Conservation (phyloP, 2,329 filamentous ascomycete species). For the Fusarium papillatum region DNA sequence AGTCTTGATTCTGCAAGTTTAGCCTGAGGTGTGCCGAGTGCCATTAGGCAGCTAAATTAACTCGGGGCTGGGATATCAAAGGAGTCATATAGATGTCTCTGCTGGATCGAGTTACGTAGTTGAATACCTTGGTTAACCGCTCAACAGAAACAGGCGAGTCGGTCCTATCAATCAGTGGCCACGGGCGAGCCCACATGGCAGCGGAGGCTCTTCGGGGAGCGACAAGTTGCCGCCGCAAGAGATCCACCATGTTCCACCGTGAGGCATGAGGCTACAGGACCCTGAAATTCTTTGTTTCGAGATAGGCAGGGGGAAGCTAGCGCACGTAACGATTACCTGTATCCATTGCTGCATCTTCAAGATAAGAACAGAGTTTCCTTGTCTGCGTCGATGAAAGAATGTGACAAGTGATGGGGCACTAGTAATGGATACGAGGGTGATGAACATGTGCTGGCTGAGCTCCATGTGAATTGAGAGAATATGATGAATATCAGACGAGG, state of each 20-base stretch:
- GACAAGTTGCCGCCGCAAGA: constrained; percentile 24
- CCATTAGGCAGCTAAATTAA: constrained; percentile 25
- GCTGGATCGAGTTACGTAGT: constrained; percentile 7
- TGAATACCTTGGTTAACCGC: constrained; percentile 14
- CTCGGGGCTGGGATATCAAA: constrained; percentile 17
- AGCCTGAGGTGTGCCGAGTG: constrained; percentile 9
- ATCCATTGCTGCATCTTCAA: constrained; percentile 33
- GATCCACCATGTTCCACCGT: constrained; percentile 34
- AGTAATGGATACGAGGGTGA: not conserved
- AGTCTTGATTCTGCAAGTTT: constrained; percentile 15
- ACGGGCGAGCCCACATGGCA: constrained; percentile 41
- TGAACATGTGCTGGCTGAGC: not conserved
- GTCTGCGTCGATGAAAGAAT: constrained; percentile 1
- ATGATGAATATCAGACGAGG: not conserved
- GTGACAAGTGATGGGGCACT: constrained; percentile 8
- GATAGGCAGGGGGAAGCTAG: constrained; percentile 32
- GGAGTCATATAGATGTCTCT: constrained; percentile 34
- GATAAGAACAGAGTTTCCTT: constrained; percentile 11
- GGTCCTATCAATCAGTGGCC: constrained; percentile 36
- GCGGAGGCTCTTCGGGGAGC: constrained; percentile 46
- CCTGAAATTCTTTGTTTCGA: constrained; percentile 34
- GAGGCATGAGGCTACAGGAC: constrained; percentile 29
- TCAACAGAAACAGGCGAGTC: constrained; percentile 30
- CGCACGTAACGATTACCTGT: constrained; percentile 40
- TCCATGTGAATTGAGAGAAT: not conserved